Conservation (phyloP, 2,329 filamentous ascomycete genomes). For the Hymenoscyphus scutula region DNA sequence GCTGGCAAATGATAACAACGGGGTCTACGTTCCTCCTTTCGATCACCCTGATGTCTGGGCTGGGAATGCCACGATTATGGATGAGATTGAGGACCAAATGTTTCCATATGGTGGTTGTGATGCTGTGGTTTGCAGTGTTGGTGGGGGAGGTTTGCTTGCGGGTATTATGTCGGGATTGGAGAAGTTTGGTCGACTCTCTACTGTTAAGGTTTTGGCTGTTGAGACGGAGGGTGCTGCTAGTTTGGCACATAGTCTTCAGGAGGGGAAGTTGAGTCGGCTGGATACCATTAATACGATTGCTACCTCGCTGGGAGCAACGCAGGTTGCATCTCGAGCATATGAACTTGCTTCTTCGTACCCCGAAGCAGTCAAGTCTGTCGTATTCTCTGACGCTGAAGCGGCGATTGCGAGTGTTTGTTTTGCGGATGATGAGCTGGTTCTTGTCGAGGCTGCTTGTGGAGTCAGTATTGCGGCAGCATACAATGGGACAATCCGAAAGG, state of each 20-base stretch:
- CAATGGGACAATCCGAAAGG: slow-evolving; percentile 57
- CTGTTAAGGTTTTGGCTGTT: slow-evolving; percentile 60
- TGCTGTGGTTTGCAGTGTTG: slow-evolving; percentile 72
- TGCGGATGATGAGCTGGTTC: slow-evolving; percentile 74
- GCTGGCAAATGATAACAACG: slow-evolving; percentile 44
- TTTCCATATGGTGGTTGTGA: slow-evolving; percentile 48
- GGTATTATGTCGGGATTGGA: slow-evolving; percentile 64
- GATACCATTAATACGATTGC: slow-evolving; percentile 73
- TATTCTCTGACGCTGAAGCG: slow-evolving; percentile 71
- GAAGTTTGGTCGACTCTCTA: slow-evolving; percentile 15
- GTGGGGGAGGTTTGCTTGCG: slow-evolving; percentile 76
- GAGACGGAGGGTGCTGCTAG: slow-evolving; percentile 76
- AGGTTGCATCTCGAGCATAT: slow-evolving; percentile 66
- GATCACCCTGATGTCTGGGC: slow-evolving; percentile 67
- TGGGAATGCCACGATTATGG: slow-evolving; percentile 58
- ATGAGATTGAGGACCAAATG: slow-evolving; percentile 37
- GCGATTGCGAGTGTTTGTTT: slow-evolving; percentile 73
- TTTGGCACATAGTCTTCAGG: slow-evolving; percentile 59
- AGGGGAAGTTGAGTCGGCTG: slow-evolving; percentile 59
- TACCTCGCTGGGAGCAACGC: slow-evolving; percentile 67
- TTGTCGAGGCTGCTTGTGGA: slow-evolving; percentile 84
- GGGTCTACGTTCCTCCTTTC: slow-evolving; percentile 68
- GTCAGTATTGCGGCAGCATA: slow-evolving; percentile 73
- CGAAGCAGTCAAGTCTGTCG: slow-evolving; percentile 25
- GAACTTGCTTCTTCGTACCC: slow-evolving; percentile 49